phyloP scores from a whole-genome alignment of 1,284 basidiomycete genomes.

The Coniophora puteana region DNA sequence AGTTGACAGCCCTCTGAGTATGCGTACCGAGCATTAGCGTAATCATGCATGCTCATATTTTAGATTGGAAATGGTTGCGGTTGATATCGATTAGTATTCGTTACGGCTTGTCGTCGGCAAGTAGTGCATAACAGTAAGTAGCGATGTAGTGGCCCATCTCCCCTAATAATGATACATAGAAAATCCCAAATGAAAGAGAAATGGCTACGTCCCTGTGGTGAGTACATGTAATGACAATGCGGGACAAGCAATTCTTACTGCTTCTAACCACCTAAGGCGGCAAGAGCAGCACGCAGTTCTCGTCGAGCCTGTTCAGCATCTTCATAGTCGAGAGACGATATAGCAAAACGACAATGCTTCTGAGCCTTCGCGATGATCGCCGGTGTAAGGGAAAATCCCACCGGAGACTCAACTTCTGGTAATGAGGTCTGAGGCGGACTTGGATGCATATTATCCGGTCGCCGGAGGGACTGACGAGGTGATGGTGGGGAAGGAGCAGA shows the following conservation, averaged over 20 bases:
- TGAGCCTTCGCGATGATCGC: conserved; percentile 68
- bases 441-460: neutral
- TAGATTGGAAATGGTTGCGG: too few relatives aligned
- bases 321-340: conserved; percentile 90
- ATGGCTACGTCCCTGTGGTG: too few relatives aligned
- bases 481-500: conserved; percentile 18
- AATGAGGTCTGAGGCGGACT: neutral
- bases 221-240: too few relatives aligned
- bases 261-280: conserved; percentile 49
- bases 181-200: too few relatives aligned
- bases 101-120: too few relatives aligned
- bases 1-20: conserved; percentile 27
- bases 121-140: neutral
- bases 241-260: conserved; percentile 4
- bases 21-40: conserved; percentile 12
- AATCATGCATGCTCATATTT: too few relatives aligned
- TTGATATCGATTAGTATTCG: too few relatives aligned
- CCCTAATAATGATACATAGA: neutral
- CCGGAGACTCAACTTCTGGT: neutral
- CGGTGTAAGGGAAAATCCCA: conserved; percentile 43
- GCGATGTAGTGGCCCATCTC: neutral
- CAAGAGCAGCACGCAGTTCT: conserved; percentile 75
- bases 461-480: neutral
- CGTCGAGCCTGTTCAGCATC: conserved; percentile 80
- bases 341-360: conserved; percentile 89